phyloP scores from a whole-genome alignment of 495 filamentous ascomycete species.

The Neurospora sp. region DNA sequence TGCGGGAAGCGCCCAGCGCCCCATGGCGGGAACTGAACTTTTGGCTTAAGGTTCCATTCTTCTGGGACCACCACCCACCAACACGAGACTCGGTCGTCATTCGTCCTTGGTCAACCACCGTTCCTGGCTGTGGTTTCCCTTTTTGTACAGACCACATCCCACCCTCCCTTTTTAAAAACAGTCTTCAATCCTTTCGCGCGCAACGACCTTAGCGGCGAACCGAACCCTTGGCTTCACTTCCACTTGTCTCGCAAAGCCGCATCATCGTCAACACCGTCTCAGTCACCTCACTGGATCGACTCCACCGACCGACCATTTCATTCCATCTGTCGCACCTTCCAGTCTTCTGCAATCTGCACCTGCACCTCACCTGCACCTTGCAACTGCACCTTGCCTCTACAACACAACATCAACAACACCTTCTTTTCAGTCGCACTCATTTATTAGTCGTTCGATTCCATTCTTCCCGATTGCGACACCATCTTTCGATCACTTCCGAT shows the following conservation, averaged over 20 bases:
- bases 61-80: background rate
- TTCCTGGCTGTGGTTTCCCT: background rate
- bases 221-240: background rate
- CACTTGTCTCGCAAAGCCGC: background rate
- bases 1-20: background rate
- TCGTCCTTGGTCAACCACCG: background rate
- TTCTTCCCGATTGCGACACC: background rate
- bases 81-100: background rate
- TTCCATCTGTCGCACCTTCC: background rate
- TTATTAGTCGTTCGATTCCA: background rate
- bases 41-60: background rate
- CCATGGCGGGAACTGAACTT: background rate
- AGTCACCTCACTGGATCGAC: background rate
- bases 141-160: background rate
- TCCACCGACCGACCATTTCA: background rate
- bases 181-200: background rate
- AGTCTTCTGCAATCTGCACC: background rate
- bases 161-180: background rate
- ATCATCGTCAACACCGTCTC: background rate
- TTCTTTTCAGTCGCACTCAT: background rate
- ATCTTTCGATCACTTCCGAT: background rate
- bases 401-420: background rate
- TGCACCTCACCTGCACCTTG: background rate
- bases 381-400: background rate
- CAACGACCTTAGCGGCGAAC: background rate